phyloP scores from a whole-genome alignment of 2,329 filamentous ascomycete genomes.

The Fusarium subglutinans region DNA sequence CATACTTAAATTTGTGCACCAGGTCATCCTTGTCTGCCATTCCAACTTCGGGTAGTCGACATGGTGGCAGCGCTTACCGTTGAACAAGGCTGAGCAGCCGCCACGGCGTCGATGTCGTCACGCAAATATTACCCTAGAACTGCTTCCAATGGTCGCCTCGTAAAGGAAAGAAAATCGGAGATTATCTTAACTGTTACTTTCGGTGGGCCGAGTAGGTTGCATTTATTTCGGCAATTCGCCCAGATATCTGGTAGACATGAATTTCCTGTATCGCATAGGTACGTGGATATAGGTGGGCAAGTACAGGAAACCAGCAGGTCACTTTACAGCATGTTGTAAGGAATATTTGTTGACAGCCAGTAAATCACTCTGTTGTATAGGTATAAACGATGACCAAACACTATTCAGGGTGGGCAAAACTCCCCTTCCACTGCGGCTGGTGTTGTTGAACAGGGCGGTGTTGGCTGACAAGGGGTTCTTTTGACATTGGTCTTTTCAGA shows the following conservation, averaged over 20 bases:
- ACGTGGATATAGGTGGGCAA: background rate
- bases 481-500: background rate
- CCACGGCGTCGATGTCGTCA: constrained; percentile 25
- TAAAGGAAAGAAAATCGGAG: constrained; percentile 3
- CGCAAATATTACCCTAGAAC: background rate
- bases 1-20: background rate
- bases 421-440: background rate
- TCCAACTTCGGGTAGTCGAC: background rate
- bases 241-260: background rate
- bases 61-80: background rate
- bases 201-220: background rate
- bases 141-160: background rate
- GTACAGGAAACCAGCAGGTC: background rate
- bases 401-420: background rate
- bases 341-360: background rate
- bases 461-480: background rate
- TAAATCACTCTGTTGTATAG: background rate
- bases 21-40: background rate
- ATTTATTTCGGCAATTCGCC: constrained; percentile 9
- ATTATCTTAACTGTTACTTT: constrained; percentile 4
- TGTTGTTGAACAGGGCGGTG: background rate
- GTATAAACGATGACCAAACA: constrained; percentile 1
- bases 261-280: background rate
- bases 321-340: background rate
- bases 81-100: constrained; percentile 35